Conservation (phyloP, 1,284 basidiomycete species). For the Moniliophthora roreri region DNA sequence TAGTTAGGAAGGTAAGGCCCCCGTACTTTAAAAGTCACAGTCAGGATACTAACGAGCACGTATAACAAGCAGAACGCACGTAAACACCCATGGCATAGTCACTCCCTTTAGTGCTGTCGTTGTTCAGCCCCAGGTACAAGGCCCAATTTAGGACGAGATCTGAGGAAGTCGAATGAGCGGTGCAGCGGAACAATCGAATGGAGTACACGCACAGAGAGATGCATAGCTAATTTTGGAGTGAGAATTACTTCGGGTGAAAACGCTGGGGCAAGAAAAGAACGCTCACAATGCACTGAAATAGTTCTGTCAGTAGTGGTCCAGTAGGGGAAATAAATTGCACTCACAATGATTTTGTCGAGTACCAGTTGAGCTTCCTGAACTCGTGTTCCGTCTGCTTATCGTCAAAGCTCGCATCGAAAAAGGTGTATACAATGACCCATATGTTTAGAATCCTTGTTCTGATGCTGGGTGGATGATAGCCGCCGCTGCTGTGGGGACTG, state of each 20-base stretch:
- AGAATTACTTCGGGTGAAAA: background rate
- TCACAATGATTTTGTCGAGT: constrained; percentile 25
- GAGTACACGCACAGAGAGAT: constrained; percentile 14
- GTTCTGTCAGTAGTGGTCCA: background rate
- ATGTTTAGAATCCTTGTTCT: background rate
- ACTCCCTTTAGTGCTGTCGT: constrained; percentile 16
- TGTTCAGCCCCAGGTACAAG: constrained; percentile 26
- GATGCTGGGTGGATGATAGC: constrained; percentile 3
- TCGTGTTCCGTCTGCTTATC: constrained; percentile 20
- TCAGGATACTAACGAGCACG: background rate
- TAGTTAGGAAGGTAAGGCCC: constrained; percentile 26
- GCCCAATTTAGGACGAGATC: constrained; percentile 27
- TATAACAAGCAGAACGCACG: background rate
- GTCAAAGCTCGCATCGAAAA: constrained; percentile 24
- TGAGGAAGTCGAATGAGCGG: background rate
- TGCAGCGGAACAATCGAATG: background rate
- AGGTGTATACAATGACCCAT: constrained; percentile 11
- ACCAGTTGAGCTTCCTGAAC: constrained; percentile 24
- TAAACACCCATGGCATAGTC: constrained; percentile 7
- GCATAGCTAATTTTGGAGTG: constrained; percentile 14
- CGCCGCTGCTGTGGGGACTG: constrained; percentile 1
- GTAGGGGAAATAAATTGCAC: constrained; percentile 4
- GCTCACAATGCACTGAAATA: background rate
- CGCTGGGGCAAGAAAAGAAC: too few relatives aligned
- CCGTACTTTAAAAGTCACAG: constrained; percentile 18